A percentile compares a stretch with the other conserved stretches of the same genome.
Evolutionary conservation across 441 rosid species (phyloP).

Genomic region (Syzygium malaccense): DNA sequence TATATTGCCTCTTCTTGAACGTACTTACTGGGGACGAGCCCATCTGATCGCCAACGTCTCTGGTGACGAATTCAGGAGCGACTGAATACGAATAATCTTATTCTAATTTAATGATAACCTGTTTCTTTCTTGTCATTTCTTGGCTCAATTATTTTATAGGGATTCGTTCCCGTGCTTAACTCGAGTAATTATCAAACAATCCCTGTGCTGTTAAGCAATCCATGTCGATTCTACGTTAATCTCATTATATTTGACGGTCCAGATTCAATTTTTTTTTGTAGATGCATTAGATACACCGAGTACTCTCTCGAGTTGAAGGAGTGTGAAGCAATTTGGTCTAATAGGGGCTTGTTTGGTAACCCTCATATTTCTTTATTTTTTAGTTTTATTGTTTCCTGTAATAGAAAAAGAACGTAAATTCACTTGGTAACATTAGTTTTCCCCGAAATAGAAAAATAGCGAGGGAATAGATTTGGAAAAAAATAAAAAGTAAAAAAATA

Average conservation of each 20-base stretch:
- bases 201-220: fast-evolving
- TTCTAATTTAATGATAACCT: not conserved
- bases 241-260: not conserved
- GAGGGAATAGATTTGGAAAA: too few species aligned
- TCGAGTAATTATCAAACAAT: not conserved
- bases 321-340: not conserved
- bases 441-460: too few species aligned
- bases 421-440: too few species aligned
- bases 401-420: too few species aligned
- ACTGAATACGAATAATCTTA: not conserved
- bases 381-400: too few species aligned
- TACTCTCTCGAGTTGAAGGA: not conserved
- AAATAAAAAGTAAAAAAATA: too few species aligned
- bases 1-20: not conserved
- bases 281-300: fast-evolving
- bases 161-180: not conserved
- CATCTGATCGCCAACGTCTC: not conserved
- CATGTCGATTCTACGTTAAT: not conserved
- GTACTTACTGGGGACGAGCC: not conserved
- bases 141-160: not conserved
- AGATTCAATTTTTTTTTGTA: not conserved
- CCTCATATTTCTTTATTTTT: too few species aligned
- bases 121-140: not conserved
- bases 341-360: not conserved
- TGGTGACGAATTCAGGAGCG: not conserved